Conservation (phyloP, 768 basidiomycete genomes). For the Cystofilobasidium capitatum region DNA sequence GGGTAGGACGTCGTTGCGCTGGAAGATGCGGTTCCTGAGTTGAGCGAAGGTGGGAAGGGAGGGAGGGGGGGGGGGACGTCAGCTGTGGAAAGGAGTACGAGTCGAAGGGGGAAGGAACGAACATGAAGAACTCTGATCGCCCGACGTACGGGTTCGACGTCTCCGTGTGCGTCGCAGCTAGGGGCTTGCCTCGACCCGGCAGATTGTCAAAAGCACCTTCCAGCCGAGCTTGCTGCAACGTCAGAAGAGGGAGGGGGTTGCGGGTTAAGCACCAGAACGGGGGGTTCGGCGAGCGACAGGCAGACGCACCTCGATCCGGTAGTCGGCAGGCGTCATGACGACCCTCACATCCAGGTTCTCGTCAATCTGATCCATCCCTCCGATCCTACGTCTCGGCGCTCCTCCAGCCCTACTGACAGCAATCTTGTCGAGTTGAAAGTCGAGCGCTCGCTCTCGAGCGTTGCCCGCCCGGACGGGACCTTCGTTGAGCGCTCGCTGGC, state of each 20-base stretch:
- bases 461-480: constrained; percentile 14
- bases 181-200: constrained; percentile 15
- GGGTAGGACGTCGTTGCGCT: constrained; percentile 20
- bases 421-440: constrained; percentile 15
- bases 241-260: neutral
- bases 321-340: constrained; percentile 21
- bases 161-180: neutral
- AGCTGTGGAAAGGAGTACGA: neutral
- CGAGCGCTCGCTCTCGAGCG: constrained; percentile 18
- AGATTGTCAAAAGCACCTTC: constrained; percentile 24
- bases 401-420: neutral
- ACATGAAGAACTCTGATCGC: constrained; percentile 22
- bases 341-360: constrained; percentile 15
- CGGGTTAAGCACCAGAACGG: neutral
- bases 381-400: neutral
- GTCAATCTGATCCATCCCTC: constrained; percentile 11
- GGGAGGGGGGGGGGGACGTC: neutral
- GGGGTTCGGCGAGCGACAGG: neutral
- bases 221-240: constrained; percentile 17
- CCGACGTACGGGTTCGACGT: constrained; percentile 11
- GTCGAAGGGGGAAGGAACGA: neutral
- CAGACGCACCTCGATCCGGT: constrained; percentile 23
- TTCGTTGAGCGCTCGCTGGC: constrained; percentile 8
- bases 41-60: neutral
- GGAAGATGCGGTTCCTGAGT: constrained; percentile 16